Evolutionary conservation across 1,139 yeast species (phyloP).

Genomic region (Zygoascus hellenicus): DNA sequence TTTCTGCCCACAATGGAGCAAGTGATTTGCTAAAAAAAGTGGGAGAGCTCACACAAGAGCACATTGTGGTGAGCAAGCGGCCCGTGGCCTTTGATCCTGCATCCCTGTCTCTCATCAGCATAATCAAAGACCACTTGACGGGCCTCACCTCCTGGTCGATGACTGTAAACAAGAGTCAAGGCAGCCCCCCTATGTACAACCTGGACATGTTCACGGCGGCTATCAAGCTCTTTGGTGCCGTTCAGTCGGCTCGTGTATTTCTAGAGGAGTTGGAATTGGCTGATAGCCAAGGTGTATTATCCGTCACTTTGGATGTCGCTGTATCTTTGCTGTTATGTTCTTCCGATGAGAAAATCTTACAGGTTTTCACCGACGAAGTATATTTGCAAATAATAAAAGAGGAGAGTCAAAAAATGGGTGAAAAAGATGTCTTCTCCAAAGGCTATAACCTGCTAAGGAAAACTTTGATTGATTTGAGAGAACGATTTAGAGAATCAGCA

Average conservation of each 20-base stretch:
- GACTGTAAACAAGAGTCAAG: constrained; percentile 20
- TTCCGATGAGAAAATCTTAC: background rate
- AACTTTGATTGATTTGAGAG: constrained; percentile 3
- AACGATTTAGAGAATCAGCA: constrained; percentile 3
- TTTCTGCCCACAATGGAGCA: constrained; percentile 12
- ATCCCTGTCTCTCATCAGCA: constrained; percentile 10
- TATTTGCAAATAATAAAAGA: background rate
- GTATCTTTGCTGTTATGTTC: constrained; percentile 13
- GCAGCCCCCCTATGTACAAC: constrained; percentile 27
- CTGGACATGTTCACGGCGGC: constrained; percentile 53
- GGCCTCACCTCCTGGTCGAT: constrained; percentile 26
- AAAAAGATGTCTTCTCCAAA: background rate
- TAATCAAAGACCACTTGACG: constrained; percentile 24
- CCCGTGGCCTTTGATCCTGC: constrained; percentile 6
- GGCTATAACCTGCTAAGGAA: constrained; percentile 4
- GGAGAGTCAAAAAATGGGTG: background rate
- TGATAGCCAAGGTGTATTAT: constrained; percentile 23
- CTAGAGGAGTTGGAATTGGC: constrained; percentile 27
- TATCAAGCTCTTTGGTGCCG: constrained; percentile 50
- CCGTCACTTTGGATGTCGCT: constrained; percentile 22
- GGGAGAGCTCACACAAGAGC: constrained; percentile 7
- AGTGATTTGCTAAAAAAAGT: constrained; percentile 10
- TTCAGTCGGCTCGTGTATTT: constrained; percentile 32
- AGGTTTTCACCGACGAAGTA: background rate
- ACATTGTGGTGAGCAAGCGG: constrained; percentile 7